Base-by-base conservation (phyloP, 1,284 basidiomycete genomes). In the Fistulinella cinereoalba region DNA sequence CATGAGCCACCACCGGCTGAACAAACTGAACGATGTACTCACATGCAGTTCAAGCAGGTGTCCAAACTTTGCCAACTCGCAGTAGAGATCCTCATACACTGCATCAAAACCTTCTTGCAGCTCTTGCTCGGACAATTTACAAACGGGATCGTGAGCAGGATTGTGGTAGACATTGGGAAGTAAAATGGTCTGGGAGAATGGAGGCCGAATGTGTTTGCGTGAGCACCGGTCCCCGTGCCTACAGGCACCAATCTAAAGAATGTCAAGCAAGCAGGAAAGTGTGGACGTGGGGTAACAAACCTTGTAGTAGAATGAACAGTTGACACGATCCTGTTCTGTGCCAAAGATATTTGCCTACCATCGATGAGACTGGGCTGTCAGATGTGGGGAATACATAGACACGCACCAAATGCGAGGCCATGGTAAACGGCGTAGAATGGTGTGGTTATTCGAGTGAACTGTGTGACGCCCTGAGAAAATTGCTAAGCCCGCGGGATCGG, bases 81-180 rank as follows among this genome's bases (percentile, higher is more conserved):
- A 90, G 64, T 90, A 95, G 46, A 94, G 72, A 66, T 97, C 95
- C 70, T 97, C 92, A 64, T 96, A 99, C 47, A 99, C 96, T 0
- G 90, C 87, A 68, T 99, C 96, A 67, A 99, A 99, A 38, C 95
- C 91, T 56, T 90, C 86, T 71, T 97, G 93, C 6, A 98, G 74
- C 65, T 98, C 92, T 66, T 88, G 81, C 60, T 88, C 83, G 16
- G 83, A 81, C 60, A 97, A 73, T 70, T 89, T 84, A 80, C 91
- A 85, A 60, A 93, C 80, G 32, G 92, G 90, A 62, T 93, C 88
- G 59, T 96, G 90, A 1, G 89, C 88, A 1, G 97, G 97, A 69
- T 99, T 99, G 68, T 98, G 94, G 70, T 98, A 99, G 41, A 99
- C 94, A 63, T 99, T 99, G n/a, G 94, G 92, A 16, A 99, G 80